phyloP scores from a whole-genome alignment of 2,329 filamentous ascomycete genomes.

The Aureobasidium sp. region DNA sequence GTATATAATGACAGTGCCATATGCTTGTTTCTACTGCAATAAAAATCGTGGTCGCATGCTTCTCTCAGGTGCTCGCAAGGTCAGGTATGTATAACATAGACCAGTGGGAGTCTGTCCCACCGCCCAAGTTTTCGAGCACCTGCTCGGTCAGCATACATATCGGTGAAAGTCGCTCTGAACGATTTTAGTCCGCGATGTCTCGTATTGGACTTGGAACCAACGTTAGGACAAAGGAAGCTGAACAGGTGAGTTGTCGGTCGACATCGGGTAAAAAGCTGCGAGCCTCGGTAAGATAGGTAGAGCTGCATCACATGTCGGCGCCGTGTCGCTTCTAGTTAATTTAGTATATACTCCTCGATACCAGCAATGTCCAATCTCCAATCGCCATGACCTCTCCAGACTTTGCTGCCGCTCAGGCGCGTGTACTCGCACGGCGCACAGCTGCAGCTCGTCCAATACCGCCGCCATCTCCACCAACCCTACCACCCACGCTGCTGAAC shows the following conservation, averaged over 20 bases:
- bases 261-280: background rate
- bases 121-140: too few relatives aligned
- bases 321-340: background rate
- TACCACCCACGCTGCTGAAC: constrained; percentile 24
- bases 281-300: background rate
- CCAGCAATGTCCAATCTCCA: background rate
- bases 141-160: background rate
- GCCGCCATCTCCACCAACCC: constrained; percentile 20
- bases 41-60: background rate
- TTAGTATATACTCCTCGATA: background rate
- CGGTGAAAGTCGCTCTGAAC: background rate
- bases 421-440: constrained; percentile 72
- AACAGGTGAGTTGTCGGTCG: constrained; percentile 11
- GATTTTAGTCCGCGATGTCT: background rate
- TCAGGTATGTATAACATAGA: background rate
- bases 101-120: background rate
- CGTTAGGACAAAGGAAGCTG: background rate
- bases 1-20: background rate
- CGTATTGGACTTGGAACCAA: background rate
- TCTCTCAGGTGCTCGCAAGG: background rate
- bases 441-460: constrained; percentile 52
- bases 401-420: constrained; percentile 84
- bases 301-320: background rate
- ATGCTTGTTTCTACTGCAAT: background rate
- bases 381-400: constrained; percentile 51